Evolutionary conservation across 1,139 yeast species (phyloP), one percentile per base, ranked within the genome.

Genomic region (Yarrowia galli): DNA sequence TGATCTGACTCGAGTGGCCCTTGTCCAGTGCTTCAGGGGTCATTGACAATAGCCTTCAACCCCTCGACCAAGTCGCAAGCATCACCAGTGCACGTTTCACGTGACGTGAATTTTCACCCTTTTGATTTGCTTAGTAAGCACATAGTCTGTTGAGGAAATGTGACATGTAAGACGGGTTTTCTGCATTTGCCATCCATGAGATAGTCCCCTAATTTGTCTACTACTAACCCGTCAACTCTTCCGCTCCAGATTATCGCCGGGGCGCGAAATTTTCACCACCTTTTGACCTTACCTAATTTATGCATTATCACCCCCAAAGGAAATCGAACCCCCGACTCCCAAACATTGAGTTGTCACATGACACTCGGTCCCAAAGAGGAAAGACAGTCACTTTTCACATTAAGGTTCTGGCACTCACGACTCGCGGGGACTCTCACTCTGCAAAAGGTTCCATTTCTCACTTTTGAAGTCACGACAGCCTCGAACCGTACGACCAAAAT

Each of bases 401-500:
- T 56, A 56, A 56, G 63, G 63, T 56, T 56, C 18, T 53, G 60
- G 60, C 60, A 53, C 60, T 53, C 60, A 53, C 60, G 45, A 53
- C 60, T 53, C 60, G 56, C 40, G 60, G 60, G 60, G 60, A 38
- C 60, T 36, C 60, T 36, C 60, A 22, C 60, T 53, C 60, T 53
- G 60, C 60, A 53, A 53, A 53, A 53, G 60, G 63, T 40, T 42
- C 48, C 64, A 42, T 58, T 42, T 58, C 51, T 56, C 64, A 43
- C 64, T 43, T 58, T 43, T 43, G 64, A 58, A 58, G 64, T 58
- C 64, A 58, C 64, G 64, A 58, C 64, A 42, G 64, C 45, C 51
- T 42, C 45, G 51, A 32, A 58, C 49, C 49, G 51, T 43, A 48
- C 68, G 49, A 65, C 70, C 85, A 91, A 81, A 82, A 95, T 95